Percentiles rank a stretch among this genome's conserved stretches.
Evolutionary conservation across 306 rosid genomes (phyloP).

Genomic region (Vachellia pachyceras): DNA sequence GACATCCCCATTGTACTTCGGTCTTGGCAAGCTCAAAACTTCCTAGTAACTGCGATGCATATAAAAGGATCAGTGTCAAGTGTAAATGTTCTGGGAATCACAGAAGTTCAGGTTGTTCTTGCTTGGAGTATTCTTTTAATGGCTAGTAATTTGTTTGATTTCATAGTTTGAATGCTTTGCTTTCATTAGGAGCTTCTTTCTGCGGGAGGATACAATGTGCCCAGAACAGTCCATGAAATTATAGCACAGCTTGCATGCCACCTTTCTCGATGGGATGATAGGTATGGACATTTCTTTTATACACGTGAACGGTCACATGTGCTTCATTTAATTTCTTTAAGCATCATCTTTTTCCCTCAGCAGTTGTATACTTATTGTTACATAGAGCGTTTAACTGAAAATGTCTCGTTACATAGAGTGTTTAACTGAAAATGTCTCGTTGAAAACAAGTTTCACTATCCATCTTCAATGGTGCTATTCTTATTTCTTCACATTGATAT

Average conservation of each 20-base stretch:
- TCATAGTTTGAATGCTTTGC: conserved; percentile 19
- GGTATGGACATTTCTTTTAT: conserved; percentile 54
- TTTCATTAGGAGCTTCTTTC: conserved; percentile 81
- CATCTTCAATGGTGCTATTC: background rate
- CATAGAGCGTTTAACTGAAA: background rate
- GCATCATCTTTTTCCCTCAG: background rate
- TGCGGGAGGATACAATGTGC: conserved; percentile 78
- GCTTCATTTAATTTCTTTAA: background rate
- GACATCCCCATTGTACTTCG: conserved; percentile 92
- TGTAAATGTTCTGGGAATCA: conserved; percentile 77
- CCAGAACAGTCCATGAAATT: conserved; percentile 91
- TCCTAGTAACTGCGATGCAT: conserved; percentile 86
- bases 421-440: conserved; percentile 1
- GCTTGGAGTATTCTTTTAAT: conserved; percentile 27
- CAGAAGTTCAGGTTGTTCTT: conserved; percentile 93
- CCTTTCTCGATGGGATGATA: conserved; percentile 97
- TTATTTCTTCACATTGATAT: background rate
- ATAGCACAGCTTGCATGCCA: conserved; percentile 83
- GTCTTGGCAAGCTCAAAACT: conserved; percentile 96
- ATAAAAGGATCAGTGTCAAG: conserved; percentile 66
- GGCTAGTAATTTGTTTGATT: conserved; percentile 28
- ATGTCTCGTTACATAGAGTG: background rate
- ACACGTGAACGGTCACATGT: background rate
- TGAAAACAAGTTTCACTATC: background rate
- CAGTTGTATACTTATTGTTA: background rate